A percentile compares a stretch with the other conserved stretches of the same genome.
Evolutionary conservation across 371 early-diverging fungal genomes (phyloP).

Genomic region (Mucor racemosus): DNA sequence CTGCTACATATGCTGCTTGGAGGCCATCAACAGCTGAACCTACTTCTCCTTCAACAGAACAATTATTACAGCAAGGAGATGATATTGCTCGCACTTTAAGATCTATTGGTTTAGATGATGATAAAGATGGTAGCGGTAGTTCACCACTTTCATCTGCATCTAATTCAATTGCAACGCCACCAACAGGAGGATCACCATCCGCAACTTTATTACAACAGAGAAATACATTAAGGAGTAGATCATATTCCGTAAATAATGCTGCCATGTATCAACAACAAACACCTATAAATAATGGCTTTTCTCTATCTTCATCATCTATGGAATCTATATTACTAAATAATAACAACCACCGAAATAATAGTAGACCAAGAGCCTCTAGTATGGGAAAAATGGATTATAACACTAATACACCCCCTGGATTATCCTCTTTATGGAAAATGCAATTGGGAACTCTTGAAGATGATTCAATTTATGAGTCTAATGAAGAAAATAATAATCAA

Average conservation of each 20-base stretch:
- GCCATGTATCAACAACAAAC: slow-evolving; percentile 44
- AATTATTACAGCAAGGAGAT: slow-evolving; percentile 56
- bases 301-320: background rate
- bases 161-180: slow-evolving; percentile 28
- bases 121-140: slow-evolving; percentile 32
- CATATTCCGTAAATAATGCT: slow-evolving; percentile 73
- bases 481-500: slow-evolving; percentile 16
- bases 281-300: background rate
- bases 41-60: slow-evolving; percentile 53
- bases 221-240: slow-evolving; percentile 49
- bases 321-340: background rate
- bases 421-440: slow-evolving; percentile 46
- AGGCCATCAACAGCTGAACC: slow-evolving; percentile 36
- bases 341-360: background rate
- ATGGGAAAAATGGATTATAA: slow-evolving; percentile 57
- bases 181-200: slow-evolving; percentile 28
- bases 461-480: slow-evolving; percentile 29
- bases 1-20: slow-evolving; percentile 53
- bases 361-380: slow-evolving; percentile 59
- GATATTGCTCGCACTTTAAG: slow-evolving; percentile 72
- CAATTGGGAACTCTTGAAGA: slow-evolving; percentile 45
- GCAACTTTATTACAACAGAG: slow-evolving; percentile 11
- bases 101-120: slow-evolving; percentile 80
- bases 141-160: slow-evolving; percentile 27
- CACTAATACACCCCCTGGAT: slow-evolving; percentile 24